These are phyloP conservation scores for Nemania sp. DNA, from an alignment of 2,329 filamentous ascomycete species.

Conservation along the genomic window DNA sequence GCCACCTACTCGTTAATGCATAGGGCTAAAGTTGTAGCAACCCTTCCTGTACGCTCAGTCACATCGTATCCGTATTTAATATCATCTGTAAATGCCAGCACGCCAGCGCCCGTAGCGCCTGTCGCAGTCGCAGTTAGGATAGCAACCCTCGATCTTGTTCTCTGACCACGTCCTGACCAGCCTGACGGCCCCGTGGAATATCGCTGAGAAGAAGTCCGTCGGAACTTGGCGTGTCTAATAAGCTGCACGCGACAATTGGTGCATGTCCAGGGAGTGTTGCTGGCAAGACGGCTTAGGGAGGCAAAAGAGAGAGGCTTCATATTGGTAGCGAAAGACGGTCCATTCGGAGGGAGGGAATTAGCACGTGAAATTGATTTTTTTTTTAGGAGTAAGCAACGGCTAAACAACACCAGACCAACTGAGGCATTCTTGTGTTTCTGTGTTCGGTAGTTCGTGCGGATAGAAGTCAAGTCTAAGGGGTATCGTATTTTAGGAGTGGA, in stretches of 20 bases:
- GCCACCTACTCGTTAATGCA: slow-evolving; percentile 86
- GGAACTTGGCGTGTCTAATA: slow-evolving; percentile 49
- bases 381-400: slow-evolving; percentile 14
- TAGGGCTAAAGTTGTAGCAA: slow-evolving; percentile 78
- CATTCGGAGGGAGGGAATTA: slow-evolving; percentile 37
- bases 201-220: slow-evolving; percentile 41
- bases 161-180: slow-evolving; percentile 43
- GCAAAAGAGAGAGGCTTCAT: slow-evolving; percentile 59
- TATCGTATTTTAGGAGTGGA: slow-evolving; percentile 22
- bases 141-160: slow-evolving; percentile 43
- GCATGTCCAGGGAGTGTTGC: slow-evolving; percentile 60
- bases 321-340: slow-evolving; percentile 34
- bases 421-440: slow-evolving; percentile 27
- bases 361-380: slow-evolving; percentile 3
- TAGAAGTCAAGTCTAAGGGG: slow-evolving; percentile 18
- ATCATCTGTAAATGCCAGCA: slow-evolving; percentile 72
- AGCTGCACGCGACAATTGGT: slow-evolving; percentile 59
- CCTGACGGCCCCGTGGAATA: slow-evolving; percentile 44
- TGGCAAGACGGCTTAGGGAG: slow-evolving; percentile 54
- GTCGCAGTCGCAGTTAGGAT: slow-evolving; percentile 65
- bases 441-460: background rate
- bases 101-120: slow-evolving; percentile 61
- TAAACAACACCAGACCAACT: slow-evolving; percentile 37
- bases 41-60: slow-evolving; percentile 80
- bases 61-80: slow-evolving; percentile 82